A percentile compares a stretch with the other conserved stretches of the same genome.
Evolutionary conservation across 305 asterid genomes (phyloP).

Genomic region (Solanum chacoense): DNA sequence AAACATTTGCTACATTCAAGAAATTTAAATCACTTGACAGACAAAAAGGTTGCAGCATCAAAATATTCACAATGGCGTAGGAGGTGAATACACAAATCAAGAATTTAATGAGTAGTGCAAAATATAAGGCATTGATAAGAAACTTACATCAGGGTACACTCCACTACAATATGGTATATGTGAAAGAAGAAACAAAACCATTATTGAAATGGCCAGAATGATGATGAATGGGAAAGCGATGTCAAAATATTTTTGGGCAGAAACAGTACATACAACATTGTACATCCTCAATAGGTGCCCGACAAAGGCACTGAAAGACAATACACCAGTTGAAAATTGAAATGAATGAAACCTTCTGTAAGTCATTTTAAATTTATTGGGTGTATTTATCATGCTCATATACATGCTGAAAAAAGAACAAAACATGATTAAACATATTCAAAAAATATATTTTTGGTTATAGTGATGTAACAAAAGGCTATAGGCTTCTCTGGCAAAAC

Average conservation of each 20-base stretch:
- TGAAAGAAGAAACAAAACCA: too few relatives aligned
- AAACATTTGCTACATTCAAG: too few relatives aligned
- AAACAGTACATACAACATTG: not conserved
- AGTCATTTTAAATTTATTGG: not conserved
- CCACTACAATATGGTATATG: too few relatives aligned
- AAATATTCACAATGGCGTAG: too few relatives aligned
- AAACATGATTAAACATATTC: not conserved
- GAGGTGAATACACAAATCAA: too few relatives aligned
- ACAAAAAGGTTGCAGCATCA: too few relatives aligned
- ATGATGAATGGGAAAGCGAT: not conserved
- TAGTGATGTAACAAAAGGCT: not conserved
- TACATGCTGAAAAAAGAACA: not conserved
- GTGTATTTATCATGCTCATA: not conserved
- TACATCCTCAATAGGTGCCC: not conserved
- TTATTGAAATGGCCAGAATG: too few relatives aligned
- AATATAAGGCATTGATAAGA: too few relatives aligned
- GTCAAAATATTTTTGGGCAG: not conserved
- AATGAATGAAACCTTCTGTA: not conserved
- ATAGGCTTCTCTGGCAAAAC: not conserved
- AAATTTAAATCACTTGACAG: too few relatives aligned
- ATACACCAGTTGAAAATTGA: not conserved
- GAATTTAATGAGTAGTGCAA: too few relatives aligned
- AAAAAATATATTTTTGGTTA: not conserved
- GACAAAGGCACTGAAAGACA: not conserved
- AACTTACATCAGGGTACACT: too few relatives aligned